Conservation (phyloP, 176 grass and related monocot genomes). For the Puya raimondii region DNA sequence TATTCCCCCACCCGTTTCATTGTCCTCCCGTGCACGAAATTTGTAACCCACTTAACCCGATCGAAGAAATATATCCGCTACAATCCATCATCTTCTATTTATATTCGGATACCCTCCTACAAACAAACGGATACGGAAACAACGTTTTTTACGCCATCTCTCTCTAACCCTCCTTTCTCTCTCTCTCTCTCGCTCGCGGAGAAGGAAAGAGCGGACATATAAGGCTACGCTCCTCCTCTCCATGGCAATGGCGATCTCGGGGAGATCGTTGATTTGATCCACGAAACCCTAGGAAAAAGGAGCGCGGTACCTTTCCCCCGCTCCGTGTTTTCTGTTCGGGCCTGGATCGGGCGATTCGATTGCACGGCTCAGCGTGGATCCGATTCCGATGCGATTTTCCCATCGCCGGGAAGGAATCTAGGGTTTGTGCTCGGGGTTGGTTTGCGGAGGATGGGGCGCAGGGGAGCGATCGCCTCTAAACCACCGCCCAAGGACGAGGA, state of each 20-base stretch:
- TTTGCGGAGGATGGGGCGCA: conserved; percentile 29
- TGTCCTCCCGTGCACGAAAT: not conserved
- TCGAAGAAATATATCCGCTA: not conserved
- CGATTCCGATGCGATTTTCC: not conserved
- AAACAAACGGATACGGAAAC: not conserved
- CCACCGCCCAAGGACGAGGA: conserved; percentile 23
- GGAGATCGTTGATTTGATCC: not conserved
- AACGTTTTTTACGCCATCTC: not conserved
- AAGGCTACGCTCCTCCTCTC: not conserved
- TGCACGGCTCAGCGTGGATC: not conserved
- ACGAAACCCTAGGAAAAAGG: not conserved
- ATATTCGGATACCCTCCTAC: not conserved
- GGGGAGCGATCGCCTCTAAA: conserved; percentile 6
- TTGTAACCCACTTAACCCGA: not conserved
- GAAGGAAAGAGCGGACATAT: not conserved
- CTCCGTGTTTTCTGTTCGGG: not conserved
- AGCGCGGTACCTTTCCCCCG: not conserved
- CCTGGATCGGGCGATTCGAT: conserved; percentile 16
- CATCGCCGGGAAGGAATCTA: conserved; percentile 7
- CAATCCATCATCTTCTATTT: not conserved
- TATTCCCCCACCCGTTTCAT: no score
- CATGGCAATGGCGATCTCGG: not conserved
- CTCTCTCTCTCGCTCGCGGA: not conserved
- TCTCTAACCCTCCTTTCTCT: not conserved
- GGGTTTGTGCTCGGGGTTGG: not conserved